Conservation (phyloP, 2,329 filamentous ascomycete species). For the Phaeosphaeria sp. region DNA sequence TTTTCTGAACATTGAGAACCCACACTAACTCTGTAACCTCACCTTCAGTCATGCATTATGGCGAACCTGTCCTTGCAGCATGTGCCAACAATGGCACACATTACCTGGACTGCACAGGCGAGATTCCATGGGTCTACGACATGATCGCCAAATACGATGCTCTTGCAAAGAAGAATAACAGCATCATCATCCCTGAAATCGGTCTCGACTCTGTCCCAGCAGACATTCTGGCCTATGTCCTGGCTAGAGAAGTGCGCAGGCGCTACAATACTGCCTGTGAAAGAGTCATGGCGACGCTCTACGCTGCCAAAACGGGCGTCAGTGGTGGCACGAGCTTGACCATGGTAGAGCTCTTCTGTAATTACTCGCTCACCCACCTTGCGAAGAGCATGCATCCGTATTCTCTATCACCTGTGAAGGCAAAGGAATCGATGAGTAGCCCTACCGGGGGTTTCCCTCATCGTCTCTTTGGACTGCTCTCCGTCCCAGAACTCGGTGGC, state of each 20-base stretch:
- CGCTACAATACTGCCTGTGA: constrained; percentile 58
- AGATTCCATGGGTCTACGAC: constrained; percentile 68
- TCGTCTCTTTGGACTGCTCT: constrained; percentile 59
- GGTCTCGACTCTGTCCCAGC: constrained; percentile 68
- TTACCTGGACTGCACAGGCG: constrained; percentile 71
- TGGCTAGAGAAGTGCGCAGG: constrained; percentile 61
- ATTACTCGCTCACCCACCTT: constrained; percentile 56
- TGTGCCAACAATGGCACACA: constrained; percentile 70
- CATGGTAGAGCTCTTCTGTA: constrained; percentile 62
- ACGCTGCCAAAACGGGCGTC: constrained; percentile 56
- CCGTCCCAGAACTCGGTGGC: constrained; percentile 66
- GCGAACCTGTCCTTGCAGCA: constrained; percentile 68
- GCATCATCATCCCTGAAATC: constrained; percentile 66
- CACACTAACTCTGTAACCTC: no score
- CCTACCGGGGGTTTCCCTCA: constrained; percentile 48
- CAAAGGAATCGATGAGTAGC: constrained; percentile 42
- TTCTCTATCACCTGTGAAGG: constrained; percentile 56
- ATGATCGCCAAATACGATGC: constrained; percentile 68
- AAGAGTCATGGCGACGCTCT: constrained; percentile 60
- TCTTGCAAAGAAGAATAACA: constrained; percentile 64
- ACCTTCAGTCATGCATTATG: constrained; percentile 60
- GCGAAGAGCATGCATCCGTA: constrained; percentile 58
- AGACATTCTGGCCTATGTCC: constrained; percentile 62
- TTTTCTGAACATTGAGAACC: no score
- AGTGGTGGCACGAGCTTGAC: constrained; percentile 71